Evolutionary conservation across 805 yeast species (phyloP).

Genomic region (Vanderwaltozyma tropicalis): DNA sequence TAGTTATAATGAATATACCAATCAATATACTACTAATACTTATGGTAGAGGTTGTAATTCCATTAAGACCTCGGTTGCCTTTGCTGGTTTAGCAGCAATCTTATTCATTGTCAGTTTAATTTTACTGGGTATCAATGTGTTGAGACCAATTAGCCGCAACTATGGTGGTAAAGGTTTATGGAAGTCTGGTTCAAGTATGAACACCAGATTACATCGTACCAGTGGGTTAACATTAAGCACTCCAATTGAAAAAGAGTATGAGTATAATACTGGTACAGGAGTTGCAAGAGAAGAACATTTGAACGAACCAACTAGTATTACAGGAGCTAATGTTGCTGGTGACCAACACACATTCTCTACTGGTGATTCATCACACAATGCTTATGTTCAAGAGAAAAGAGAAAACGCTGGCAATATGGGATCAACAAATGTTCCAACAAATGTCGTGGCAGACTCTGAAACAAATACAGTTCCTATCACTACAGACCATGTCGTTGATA

Average conservation of each 20-base stretch:
- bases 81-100: slow-evolving; percentile 23
- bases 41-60: slow-evolving; percentile 19
- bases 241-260: background rate
- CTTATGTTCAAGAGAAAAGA: slow-evolving; percentile 1
- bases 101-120: slow-evolving; percentile 20
- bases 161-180: slow-evolving; percentile 18
- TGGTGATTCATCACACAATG: slow-evolving; percentile 2
- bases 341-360: slow-evolving; percentile 3
- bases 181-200: slow-evolving; percentile 13
- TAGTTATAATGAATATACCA: slow-evolving; percentile 11
- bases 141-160: slow-evolving; percentile 16
- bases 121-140: slow-evolving; percentile 22
- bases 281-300: background rate
- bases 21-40: slow-evolving; percentile 7
- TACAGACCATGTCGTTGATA: too few species aligned
- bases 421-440: background rate
- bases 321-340: background rate
- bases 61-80: slow-evolving; percentile 27
- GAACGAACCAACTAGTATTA: background rate
- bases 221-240: slow-evolving; percentile 14
- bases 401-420: background rate
- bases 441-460: background rate
- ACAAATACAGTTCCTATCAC: too few species aligned
- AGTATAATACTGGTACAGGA: background rate
- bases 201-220: slow-evolving; percentile 14